Evolutionary conservation across 805 yeast species (phyloP).

Genomic region (Yarrowia yakushimensis): DNA sequence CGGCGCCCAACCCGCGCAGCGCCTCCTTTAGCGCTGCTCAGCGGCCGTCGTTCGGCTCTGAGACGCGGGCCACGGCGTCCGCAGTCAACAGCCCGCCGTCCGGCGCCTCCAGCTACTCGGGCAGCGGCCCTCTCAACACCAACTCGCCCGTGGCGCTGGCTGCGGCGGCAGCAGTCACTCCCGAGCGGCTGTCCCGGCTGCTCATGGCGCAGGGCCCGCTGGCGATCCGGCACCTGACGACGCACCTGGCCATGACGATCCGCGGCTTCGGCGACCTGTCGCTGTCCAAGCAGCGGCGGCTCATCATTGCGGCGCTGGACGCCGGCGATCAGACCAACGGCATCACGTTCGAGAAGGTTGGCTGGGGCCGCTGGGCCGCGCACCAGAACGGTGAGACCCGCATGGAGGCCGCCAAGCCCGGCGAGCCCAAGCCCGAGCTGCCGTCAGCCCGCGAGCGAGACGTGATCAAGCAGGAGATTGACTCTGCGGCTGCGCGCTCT

Average conservation of each 20-base stretch:
- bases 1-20: conserved; percentile 18
- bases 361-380: conserved; percentile 98
- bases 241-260: conserved; percentile 68
- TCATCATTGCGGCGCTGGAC: conserved; percentile 86
- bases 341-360: conserved; percentile 83
- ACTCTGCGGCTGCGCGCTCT: conserved; percentile 1
- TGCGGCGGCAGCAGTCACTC: conserved; percentile 81
- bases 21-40: conserved; percentile 8
- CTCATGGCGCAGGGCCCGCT: conserved; percentile 75
- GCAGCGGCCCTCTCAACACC: conserved; percentile 44
- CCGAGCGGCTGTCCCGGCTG: conserved; percentile 67
- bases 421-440: not conserved
- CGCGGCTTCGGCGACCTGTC: conserved; percentile 77
- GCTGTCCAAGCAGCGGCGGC: conserved; percentile 80
- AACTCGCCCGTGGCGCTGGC: conserved; percentile 85
- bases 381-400: conserved; percentile 36
- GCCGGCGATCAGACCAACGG: conserved; percentile 44
- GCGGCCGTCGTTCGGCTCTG: conserved; percentile 6
- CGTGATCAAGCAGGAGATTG: conserved; percentile 7
- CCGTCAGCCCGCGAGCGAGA: not conserved
- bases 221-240: conserved; percentile 85
- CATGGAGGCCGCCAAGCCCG: not conserved
- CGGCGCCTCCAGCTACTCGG: not conserved
- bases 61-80: not conserved
- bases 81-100: not conserved